Evolutionary conservation across 108 stramenopile genomes (phyloP), one percentile per base, ranked within the genome.

Genomic region (Pseudonitzschia pungens): DNA sequence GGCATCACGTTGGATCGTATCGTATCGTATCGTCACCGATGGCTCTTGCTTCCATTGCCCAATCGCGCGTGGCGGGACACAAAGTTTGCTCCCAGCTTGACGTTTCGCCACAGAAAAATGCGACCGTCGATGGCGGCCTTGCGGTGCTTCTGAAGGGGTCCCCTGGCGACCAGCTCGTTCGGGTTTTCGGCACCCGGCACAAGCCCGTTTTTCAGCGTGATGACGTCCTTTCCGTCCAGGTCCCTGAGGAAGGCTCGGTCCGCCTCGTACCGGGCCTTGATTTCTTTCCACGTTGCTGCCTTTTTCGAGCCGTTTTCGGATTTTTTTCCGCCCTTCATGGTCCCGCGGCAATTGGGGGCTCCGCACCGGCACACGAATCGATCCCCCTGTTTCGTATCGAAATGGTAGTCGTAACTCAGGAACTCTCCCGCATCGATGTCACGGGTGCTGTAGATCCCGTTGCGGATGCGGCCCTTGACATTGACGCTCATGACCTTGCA

Each of bases 401-500:
- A 92, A 29, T 94, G 88, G 81, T 97, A 97, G 73, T 97, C 97
- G 71, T 97, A 96, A 48, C 86, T 84, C 50, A 97, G 75, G 78
- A 94, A 90, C 43, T 89, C 92, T n/a, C 94, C 94, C 41, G 84
- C 80, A 1, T 42, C 32, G 18, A 96, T 87, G 69, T 95, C 93
- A 11, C 73, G 71, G 36, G 84, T 72, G 32, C 87, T 88, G 53
- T 91, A 81, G 65, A 97, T 94, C 43, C 89, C 94, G 65, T 95
- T 89, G n/a, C 93, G 85, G 53, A 81, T 90, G 45, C 83, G 70
- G 14, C 97, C 97, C 14, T 72, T 79, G 12, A 96, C 96, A 72
- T 94, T 96, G 67, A 92, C 78, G 11, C 78, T 88, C 54, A 84
- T 76, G 53, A 96, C 77, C 44, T 89, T 82, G 79, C 97, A 97